These are phyloP conservation scores for Piper longum DNA, from an alignment of 164 flowering plant genomes.

Conservation along the genomic window DNA sequence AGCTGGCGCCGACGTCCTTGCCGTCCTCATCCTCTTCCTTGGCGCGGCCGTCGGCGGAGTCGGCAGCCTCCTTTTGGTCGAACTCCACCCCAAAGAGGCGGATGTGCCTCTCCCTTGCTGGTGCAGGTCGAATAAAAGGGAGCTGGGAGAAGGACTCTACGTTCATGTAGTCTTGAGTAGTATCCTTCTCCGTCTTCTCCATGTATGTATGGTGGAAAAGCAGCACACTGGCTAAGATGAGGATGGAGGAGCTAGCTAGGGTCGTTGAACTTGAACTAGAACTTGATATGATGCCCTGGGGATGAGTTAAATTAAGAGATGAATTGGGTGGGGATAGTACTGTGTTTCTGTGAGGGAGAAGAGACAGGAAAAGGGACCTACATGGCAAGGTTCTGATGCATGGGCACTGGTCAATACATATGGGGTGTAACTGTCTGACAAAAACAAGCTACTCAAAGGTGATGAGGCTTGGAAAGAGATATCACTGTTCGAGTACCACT, in stretches of 20 bases:
- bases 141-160: conserved; percentile 91
- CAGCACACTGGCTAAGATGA: not conserved
- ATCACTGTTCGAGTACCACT: conserved; percentile 3
- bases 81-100: conserved; percentile 83
- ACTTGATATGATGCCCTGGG: not conserved
- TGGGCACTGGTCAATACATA: too few species aligned
- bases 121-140: conserved; percentile 64
- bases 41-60: conserved; percentile 10
- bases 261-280: not conserved
- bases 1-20: too few species aligned
- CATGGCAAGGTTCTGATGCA: not conserved
- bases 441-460: not conserved
- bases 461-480: not conserved
- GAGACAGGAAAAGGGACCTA: too few species aligned
- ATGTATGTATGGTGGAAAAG: conserved; percentile 8
- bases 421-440: not conserved
- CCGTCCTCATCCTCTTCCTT: conserved; percentile 1
- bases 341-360: not conserved
- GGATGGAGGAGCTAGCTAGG: not conserved
- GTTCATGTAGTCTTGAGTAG: conserved; percentile 76
- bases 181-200: conserved; percentile 51
- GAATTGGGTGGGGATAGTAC: not conserved
- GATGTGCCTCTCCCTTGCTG: conserved; percentile 43
- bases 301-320: not conserved
- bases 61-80: conserved; percentile 6